Base-by-base conservation (phyloP, 805 yeast species). In the Lachancea waltii region DNA sequence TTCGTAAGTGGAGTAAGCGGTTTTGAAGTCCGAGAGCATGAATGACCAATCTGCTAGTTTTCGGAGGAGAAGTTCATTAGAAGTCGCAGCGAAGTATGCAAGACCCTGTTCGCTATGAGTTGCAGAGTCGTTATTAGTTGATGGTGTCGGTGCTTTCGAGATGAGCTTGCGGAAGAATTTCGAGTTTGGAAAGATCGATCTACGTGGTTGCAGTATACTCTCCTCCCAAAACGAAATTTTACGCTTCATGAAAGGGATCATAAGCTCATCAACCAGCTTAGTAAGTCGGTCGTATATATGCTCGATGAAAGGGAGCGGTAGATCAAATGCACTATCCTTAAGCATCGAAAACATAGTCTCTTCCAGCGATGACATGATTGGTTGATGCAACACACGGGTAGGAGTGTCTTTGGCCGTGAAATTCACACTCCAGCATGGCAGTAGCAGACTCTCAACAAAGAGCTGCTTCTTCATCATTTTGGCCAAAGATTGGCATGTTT, bases 1-100 rank as follows among this genome's bases (percentile, higher is more conserved):
- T 43, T 90, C 97, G 56, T 90, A 90, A 1, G 86, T 82, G 1
- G 83, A 68, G 52, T 82, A 81, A 3, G 97, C 92, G 41, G 76
- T 78, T 56, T 80, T 79, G 67, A 82, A 90, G 63, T 92, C 96
- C 25, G 87, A 74, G n/a, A 89, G 62, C 78, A 92, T 85, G 51
- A 90, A 77, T 5, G 87, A 78, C 85, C 95, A 85, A 58, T 92
- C 98, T 0, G 95, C 97, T 19, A 90, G 65, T 53, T 83, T 81
- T 35, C 97, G 68, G 19, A 87, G 69, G 30, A 75, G 69, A 54
- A 85, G 82, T 49, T 86, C 96, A 1, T 79, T 71, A 0, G 86
- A 67, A 2, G 73, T 66, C 8, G 76, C 73, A 30, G 73, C 62
- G 53, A 86, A 87, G 48, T 67, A 75, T 16, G 79, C 81, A 30